phyloP scores from a whole-genome alignment of 768 basidiomycete genomes.

The Suillus discolor region DNA sequence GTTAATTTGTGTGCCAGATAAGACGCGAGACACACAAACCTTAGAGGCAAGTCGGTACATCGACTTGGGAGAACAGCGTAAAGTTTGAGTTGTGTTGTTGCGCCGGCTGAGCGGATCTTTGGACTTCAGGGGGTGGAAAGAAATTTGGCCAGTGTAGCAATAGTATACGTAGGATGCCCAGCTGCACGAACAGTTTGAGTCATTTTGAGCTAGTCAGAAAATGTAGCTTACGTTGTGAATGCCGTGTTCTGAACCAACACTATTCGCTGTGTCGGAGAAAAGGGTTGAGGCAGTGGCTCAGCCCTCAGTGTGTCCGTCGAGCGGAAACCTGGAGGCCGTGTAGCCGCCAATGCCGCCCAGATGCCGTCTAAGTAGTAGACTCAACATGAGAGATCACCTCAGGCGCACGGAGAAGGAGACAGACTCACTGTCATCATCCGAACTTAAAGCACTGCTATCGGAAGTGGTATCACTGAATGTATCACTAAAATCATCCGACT shows the following conservation, averaged over 20 bases:
- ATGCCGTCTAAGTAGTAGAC: neutral
- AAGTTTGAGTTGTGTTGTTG: neutral
- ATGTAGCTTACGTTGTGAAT: conserved; percentile 26
- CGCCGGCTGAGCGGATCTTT: neutral
- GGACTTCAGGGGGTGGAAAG: conserved; percentile 28
- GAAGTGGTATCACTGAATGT: neutral
- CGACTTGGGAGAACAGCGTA: conserved; percentile 37
- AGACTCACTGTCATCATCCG: neutral
- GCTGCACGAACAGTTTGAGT: conserved; percentile 10
- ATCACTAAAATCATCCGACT: too few species aligned
- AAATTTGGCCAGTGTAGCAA: conserved; percentile 32
- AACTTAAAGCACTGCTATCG: neutral
- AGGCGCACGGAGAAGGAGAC: neutral
- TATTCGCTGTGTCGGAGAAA: conserved; percentile 24
- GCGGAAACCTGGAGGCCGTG: neutral
- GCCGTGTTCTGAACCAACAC: conserved; percentile 32
- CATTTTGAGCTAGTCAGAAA: neutral
- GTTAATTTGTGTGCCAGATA: neutral
- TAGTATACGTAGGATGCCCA: conserved; percentile 32
- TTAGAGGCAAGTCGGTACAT: conserved; percentile 37
- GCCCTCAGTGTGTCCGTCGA: neutral
- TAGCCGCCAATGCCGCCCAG: neutral
- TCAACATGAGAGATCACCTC: neutral
- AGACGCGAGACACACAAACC: conserved; percentile 13
- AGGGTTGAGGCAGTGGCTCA: conserved; percentile 19